Base-by-base conservation (phyloP, 192 early-diverging fungal genomes). In the Coemansia sp. region DNA sequence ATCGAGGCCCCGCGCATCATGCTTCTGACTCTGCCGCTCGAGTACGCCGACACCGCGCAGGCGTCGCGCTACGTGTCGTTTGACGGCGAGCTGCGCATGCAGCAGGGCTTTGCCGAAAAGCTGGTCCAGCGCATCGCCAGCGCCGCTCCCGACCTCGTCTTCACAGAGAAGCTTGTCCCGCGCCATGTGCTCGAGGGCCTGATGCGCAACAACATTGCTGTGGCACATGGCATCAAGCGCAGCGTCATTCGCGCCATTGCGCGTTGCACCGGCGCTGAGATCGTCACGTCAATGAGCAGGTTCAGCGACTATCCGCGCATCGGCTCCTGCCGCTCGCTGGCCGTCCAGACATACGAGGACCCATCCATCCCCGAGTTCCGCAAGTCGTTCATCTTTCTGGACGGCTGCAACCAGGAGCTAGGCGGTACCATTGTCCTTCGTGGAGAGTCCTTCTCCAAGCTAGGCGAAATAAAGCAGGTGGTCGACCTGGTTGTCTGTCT, bases 381-480 rank as follows among this genome's bases (percentile, higher is more conserved):
- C 45, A 96, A 94, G 59, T 88, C 92, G 28, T 97, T 91, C 73
- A 76, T 99, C 50, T 87, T 90, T 60, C 89, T 99, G 64, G 91
- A 95, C 50, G 92, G 92, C 2, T 94, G 93, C 72, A 81, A 85
- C 13, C 79, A 83, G 33, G 85, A 88, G 40, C 73, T 91, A 0
- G 93, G 94, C 23, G 90, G 94, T 55, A 96, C 94, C 0, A 82
- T 99, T 37, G 88, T 94, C 10, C 65, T 99, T 45, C 88, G 97
- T 14, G 97, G 97, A n/a, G 94, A 83, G 6, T 80, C 82, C 13
- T 59, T 87, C 28, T 78, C 85, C 25, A 68, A 70, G 14, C 81
- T 99, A 50, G 78, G 69, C 36, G 79, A 84, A 19, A 84, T 97
- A 55, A 99, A 99, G 64, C 84, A 86, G 48, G 83, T 98, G 3